A percentile compares a stretch with the other conserved stretches of the same genome.
Conservation (phyloP, 352 stramenopile genomes). For the Pythium brachiatum region DNA sequence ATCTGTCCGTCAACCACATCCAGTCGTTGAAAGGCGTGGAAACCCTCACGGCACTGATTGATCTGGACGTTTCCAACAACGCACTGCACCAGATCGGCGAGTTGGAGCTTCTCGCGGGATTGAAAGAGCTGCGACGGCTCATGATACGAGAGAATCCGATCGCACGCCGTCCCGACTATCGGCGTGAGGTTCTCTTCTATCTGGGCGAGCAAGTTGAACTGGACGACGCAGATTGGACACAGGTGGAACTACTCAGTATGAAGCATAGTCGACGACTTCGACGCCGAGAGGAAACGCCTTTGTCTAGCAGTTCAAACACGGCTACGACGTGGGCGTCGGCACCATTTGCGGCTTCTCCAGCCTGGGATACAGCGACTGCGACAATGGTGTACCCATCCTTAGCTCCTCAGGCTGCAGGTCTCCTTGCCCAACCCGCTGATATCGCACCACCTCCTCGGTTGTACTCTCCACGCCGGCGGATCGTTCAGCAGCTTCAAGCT, state of each 20-base stretch:
- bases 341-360: neutral
- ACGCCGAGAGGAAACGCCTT: slow-evolving; percentile 1
- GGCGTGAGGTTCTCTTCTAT: slow-evolving; percentile 80
- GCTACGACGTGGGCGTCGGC: neutral
- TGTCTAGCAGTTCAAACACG: neutral
- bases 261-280: slow-evolving; percentile 52
- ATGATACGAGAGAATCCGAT: slow-evolving; percentile 78
- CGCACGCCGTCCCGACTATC: slow-evolving; percentile 64
- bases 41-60: slow-evolving; percentile 36
- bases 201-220: slow-evolving; percentile 63
- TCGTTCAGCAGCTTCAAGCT: slow-evolving; percentile 5
- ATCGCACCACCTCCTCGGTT: slow-evolving; percentile 20
- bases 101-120: slow-evolving; percentile 43
- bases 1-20: slow-evolving; percentile 70
- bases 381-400: slow-evolving; percentile 23
- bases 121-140: slow-evolving; percentile 44
- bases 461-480: slow-evolving; percentile 17
- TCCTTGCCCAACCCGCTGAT: slow-evolving; percentile 12
- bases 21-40: slow-evolving; percentile 53
- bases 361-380: slow-evolving; percentile 1
- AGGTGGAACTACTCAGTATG: slow-evolving; percentile 70
- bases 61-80: slow-evolving; percentile 77
- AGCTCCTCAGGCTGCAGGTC: neutral
- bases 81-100: slow-evolving; percentile 47
- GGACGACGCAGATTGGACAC: slow-evolving; percentile 59